A percentile compares a stretch with the other conserved stretches of the same genome.
Evolutionary conservation across 768 basidiomycete species (phyloP).

Genomic region (Podaxis carcinomalis): DNA sequence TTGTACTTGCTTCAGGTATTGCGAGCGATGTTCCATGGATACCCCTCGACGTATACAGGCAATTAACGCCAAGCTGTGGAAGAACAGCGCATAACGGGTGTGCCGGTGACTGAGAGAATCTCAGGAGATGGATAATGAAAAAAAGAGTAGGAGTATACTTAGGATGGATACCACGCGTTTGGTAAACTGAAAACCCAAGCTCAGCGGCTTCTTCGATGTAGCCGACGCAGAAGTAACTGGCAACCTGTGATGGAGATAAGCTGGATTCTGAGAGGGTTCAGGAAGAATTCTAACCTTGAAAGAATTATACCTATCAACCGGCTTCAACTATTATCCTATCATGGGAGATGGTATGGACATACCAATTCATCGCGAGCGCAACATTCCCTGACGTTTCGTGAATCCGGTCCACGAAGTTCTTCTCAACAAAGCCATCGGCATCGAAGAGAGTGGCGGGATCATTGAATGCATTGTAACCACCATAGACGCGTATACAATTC

Average conservation of each 20-base stretch:
- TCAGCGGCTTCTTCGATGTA: conserved; percentile 52
- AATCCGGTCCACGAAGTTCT: conserved; percentile 43
- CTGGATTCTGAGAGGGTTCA: background rate
- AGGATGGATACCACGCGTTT: conserved; percentile 54
- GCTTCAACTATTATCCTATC: background rate
- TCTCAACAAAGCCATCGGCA: conserved; percentile 55
- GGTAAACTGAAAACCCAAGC: conserved; percentile 61
- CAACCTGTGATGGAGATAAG: conserved; percentile 36
- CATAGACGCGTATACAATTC: conserved; percentile 61
- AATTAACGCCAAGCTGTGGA: conserved; percentile 65
- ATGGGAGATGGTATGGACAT: conserved; percentile 14
- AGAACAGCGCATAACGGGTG: conserved; percentile 64
- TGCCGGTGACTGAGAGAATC: conserved; percentile 51
- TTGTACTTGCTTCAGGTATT: conserved; percentile 53
- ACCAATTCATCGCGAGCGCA: conserved; percentile 59
- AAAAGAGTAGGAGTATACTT: conserved; percentile 44
- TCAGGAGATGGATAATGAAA: background rate
- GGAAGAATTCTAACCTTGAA: conserved; percentile 43
- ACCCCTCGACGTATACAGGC: conserved; percentile 47
- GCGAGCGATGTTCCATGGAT: conserved; percentile 28
- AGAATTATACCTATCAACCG: conserved; percentile 49
- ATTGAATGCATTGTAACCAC: conserved; percentile 50
- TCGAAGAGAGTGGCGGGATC: conserved; percentile 54
- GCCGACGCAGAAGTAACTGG: conserved; percentile 61
- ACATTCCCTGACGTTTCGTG: conserved; percentile 41